Evolutionary conservation across 73 alveolate species (phyloP), one percentile per base, ranked within the genome.

Genomic region (Paramecium sexaurelia): DNA sequence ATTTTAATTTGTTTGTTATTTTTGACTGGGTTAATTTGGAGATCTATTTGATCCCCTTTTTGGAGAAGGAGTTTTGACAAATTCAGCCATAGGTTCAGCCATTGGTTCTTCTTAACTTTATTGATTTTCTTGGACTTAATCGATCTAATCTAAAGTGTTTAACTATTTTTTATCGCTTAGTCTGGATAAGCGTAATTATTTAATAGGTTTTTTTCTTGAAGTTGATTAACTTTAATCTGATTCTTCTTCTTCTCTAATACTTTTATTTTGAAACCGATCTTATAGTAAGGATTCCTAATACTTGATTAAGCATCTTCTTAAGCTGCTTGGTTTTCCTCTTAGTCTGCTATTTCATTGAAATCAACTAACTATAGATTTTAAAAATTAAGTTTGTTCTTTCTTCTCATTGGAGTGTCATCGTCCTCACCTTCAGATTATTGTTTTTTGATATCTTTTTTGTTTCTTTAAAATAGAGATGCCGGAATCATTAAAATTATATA

Each of bases 61-160:
- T 0, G 87, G 87, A 73, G 56, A 73, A 13, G 55, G 45, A n/a
- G 57, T 20, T 20, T 35, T 73, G 17, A 7, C 45, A 13, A 37
- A 27, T 13, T 73, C 87, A 13, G 61, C 87, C 87, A 73, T 73
- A 2, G 87, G 87, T 37, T 73, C 87, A 20, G 87, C 87, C 45
- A 29, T 20, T 4, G 87, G 87, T 73, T 73, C 87, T 73, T 73
- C 87, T 9, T 73, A 29, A 33, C 83, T 66, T 2, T 66, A 51
- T 51, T 51, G 7, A 9, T 35, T 35, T 24, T 73, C 87, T 36
- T 35, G 35, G 20, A 20, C 55, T 73, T 20, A 41, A 41, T 41
- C 36, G 9, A 32, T 73, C 35, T 29, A 19, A 1, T 66, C 83
- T 1, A 2, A 66, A 0, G 83, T 32, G 8, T 32, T 66, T 20